These are phyloP conservation scores for Corrigiola litoralis DNA, from an alignment of 179 eudicot species.

Conservation along the genomic window DNA sequence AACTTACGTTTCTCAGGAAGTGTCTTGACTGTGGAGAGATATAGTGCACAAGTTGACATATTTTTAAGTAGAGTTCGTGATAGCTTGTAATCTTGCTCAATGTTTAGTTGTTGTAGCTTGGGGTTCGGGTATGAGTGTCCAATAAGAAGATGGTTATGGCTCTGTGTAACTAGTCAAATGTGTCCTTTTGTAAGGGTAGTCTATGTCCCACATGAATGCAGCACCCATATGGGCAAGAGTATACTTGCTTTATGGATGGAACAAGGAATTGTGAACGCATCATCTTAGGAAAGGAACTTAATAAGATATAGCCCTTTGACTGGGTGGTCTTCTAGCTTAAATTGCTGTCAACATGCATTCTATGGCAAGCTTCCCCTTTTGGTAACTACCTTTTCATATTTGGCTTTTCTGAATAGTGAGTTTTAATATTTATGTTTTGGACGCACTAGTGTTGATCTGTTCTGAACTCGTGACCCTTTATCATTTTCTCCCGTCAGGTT, in stretches of 20 bases:
- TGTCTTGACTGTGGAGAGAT: background rate
- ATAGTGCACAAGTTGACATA: background rate
- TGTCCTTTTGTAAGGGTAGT: background rate
- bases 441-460: background rate
- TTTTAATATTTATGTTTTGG: background rate
- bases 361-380: background rate
- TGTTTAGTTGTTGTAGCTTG: background rate
- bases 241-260: background rate
- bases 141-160: background rate
- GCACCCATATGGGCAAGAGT: background rate
- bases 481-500: slow-evolving; percentile 34
- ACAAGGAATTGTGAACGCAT: background rate
- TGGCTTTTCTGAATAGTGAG: background rate
- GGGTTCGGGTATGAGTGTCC: background rate
- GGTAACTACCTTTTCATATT: background rate
- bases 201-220: background rate
- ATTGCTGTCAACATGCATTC: background rate
- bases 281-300: background rate
- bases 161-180: background rate
- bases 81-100: no score
- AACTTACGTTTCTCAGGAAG: background rate
- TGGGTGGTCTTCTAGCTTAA: background rate
- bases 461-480: background rate
- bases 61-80: background rate
- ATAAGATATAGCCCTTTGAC: background rate